Evolutionary conservation across 352 stramenopile genomes (phyloP), one percentile per base, ranked within the genome.

Genomic region (Globisporangium parvum): DNA sequence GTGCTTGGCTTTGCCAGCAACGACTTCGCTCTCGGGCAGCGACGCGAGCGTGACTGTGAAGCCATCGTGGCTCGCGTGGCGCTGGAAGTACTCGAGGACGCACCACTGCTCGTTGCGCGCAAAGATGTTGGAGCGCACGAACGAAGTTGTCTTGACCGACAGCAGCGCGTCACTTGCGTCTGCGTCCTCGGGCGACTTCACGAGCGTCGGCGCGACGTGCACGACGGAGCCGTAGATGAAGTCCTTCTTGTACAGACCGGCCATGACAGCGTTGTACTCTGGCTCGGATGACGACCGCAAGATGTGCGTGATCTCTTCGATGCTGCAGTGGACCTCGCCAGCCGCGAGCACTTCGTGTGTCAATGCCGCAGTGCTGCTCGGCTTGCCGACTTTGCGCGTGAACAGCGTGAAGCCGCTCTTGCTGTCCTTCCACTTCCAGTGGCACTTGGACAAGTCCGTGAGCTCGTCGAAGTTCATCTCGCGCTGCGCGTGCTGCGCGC

Each of bases 201-300:
- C 31, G 31, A 37, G 31, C 31, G 69, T 65, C 31, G 31, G 31
- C 10, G 31, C 31, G 8, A 40, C 24, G 11, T 31, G 47, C 24
- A 55, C 48, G 12, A 74, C 47, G 11, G 69, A 79, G 44, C 73
- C 73, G 53, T 80, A 79, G 54, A 84, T 80, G 24, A 51, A 61
- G 17, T 50, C 48, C n/a, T 61, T 61, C 47, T 47, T 23, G 48
- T 61, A 55, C 18, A 64, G 44, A 9, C 41, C 58, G 6, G 20
- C 2, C 58, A 64, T 64, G 10, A 42, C 21, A 3, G 42, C 23
- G 41, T 64, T 64, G 47, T 64, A 37, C 18, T 60, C 51, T 26
- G 4, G 2, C 23, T 58, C 51, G 28, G 14, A 42, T 6, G 11
- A n/a, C 1, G 51, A n/a, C 11, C 49, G 51, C 24, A 62, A 37